A percentile compares a stretch with the other conserved stretches of the same genome.
Evolutionary conservation across 371 early-diverging fungal genomes (phyloP).

Genomic region (Apophysomyces trapeziformis): DNA sequence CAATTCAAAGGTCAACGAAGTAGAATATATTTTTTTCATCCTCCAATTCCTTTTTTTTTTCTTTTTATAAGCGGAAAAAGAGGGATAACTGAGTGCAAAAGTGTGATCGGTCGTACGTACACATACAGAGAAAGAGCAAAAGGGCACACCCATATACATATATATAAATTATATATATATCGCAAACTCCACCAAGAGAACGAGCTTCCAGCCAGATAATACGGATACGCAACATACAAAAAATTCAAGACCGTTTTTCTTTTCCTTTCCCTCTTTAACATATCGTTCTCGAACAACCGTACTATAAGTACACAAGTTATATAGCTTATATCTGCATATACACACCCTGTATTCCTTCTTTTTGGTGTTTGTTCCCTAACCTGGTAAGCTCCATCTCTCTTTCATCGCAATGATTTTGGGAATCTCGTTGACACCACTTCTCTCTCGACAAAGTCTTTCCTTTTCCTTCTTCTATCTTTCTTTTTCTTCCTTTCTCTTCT

Average conservation of each 20-base stretch:
- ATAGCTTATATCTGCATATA: too few species aligned
- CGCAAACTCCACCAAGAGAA: slow-evolving; percentile 6
- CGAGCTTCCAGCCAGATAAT: background rate
- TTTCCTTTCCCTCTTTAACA: background rate
- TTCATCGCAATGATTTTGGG: background rate
- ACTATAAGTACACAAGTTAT: background rate
- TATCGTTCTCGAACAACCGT: slow-evolving; percentile 4
- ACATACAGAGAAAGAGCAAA: background rate
- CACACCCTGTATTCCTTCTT: too few species aligned
- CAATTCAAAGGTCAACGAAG: background rate
- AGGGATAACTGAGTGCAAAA: too few species aligned
- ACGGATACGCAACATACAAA: background rate
- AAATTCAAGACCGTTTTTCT: slow-evolving; percentile 7
- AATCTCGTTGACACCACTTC: background rate
- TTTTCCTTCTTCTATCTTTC: background rate
- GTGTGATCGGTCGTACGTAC: background rate
- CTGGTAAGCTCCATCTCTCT: slow-evolving; percentile 4
- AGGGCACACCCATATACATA: background rate
- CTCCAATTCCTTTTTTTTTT: slow-evolving; percentile 3
- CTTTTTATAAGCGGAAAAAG: background rate
- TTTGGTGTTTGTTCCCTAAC: background rate
- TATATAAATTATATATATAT: background rate
- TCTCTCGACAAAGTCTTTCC: background rate
- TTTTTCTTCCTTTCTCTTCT: background rate
- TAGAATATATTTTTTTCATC: too few species aligned